phyloP scores from a whole-genome alignment of 2,329 filamentous ascomycete species.

The Cytospora piceae region DNA sequence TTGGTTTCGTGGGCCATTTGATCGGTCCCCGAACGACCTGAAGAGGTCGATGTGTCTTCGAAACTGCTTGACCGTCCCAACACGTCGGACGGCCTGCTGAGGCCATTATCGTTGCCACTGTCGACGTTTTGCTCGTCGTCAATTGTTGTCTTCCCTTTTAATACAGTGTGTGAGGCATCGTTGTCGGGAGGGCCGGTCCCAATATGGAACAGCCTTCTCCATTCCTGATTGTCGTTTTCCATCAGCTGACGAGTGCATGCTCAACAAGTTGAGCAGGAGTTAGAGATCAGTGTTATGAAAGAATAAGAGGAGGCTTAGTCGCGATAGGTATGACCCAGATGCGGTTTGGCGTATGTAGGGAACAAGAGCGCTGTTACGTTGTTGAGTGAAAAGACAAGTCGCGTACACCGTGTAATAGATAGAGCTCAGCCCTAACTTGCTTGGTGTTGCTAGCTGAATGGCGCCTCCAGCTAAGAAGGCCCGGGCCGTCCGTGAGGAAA shows the following conservation, averaged over 20 bases:
- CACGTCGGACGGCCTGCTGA: not conserved
- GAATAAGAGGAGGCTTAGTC: not conserved
- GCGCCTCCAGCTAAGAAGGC: not conserved
- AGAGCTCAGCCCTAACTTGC: not conserved
- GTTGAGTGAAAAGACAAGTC: not conserved
- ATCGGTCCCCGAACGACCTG: not conserved
- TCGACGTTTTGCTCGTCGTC: not conserved
- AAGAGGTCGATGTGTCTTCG: not conserved
- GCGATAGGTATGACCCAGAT: not conserved
- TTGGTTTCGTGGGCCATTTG: not conserved
- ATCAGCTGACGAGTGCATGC: slow-evolving; percentile 18
- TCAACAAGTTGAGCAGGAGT: slow-evolving; percentile 1
- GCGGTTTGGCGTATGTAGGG: not conserved
- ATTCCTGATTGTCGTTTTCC: slow-evolving; percentile 5
- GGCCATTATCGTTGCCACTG: not conserved
- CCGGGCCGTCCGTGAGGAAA: not conserved
- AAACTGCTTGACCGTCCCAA: not conserved
- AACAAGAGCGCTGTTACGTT: not conserved
- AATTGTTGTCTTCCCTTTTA: not conserved
- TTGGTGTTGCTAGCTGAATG: not conserved
- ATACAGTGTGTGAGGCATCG: not conserved
- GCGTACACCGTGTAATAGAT: not conserved
- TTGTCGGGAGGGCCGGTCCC: not conserved
- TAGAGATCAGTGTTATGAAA: not conserved
- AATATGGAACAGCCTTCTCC: not conserved